Evolutionary conservation across 2,329 filamentous ascomycete genomes (phyloP), one percentile per base, ranked within the genome.

Genomic region (Sporothrix inflata): DNA sequence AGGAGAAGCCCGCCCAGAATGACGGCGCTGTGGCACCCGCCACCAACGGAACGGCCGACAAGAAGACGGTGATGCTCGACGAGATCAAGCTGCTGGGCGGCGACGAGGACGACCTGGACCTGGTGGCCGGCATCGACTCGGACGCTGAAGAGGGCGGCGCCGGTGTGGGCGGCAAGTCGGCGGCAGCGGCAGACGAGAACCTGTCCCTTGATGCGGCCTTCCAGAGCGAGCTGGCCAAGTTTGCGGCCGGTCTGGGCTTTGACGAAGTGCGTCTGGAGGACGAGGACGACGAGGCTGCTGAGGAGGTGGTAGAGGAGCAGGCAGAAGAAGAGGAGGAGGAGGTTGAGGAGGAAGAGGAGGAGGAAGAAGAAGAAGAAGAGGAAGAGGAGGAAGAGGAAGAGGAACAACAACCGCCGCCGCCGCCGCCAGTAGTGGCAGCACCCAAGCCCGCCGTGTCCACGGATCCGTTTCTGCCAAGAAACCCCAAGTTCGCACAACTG

Each of bases 71-170:
- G 8, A 81, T 92, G 4, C 81, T 92, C 8, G 85, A 88, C 71
- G 90, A 92, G 77, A 92, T 92, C 74, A 83, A 85, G 75, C 88
- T 88, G 16, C 82, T 92, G 1, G 90, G 89, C 3, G 90, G 90
- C 16, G 88, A 90, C 70, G 88, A 91, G 79, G 84, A 88, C 55
- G 90, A 92, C 74, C 79, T 90, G 57, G 86, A 88, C 47, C 84
- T 92, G 45, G 85, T 92, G 70, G 86, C 84, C 55, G 87, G 86
- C 73, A 81, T 85, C 7, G 81, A 84, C 74, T 88, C 86, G 1
- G 85, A 86, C 71, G 82, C 84, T 24, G 85, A 87, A 55, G 83
- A 82, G 34, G 79, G 80, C 14, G 77, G 78, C 30, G 78, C 78
- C 14, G 77, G 24, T 12, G 77, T 47, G 14, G 38, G 60, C 73